Conservation (phyloP, 2,329 filamentous ascomycete genomes). For the Aureobasidium sp. region DNA sequence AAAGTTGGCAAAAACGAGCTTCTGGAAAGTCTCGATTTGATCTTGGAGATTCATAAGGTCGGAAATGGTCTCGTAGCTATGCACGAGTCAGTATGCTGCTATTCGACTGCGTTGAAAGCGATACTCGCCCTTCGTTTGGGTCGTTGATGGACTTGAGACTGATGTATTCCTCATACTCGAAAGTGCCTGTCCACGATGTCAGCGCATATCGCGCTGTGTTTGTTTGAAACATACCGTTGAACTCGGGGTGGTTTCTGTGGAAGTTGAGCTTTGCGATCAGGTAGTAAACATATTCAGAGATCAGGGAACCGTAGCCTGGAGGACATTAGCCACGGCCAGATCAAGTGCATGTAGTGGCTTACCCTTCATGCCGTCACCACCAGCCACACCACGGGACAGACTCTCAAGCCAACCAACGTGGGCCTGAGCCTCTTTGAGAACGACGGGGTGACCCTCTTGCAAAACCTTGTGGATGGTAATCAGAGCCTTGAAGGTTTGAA, state of each 20-base stretch:
- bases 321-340: constrained; percentile 16
- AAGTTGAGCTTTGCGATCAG: constrained; percentile 92
- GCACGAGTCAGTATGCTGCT: not conserved
- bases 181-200: constrained; percentile 60
- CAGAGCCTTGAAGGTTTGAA: constrained; percentile 97
- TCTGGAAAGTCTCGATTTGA: constrained; percentile 97
- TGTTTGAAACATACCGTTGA: constrained; percentile 51
- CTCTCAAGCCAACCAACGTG: constrained; percentile 90
- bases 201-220: not conserved
- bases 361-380: constrained; percentile 53
- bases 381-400: constrained; percentile 72
- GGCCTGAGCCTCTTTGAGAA: constrained; percentile 78
- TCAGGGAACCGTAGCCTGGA: constrained; percentile 74
- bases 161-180: constrained; percentile 98
- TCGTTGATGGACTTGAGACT: constrained; percentile 97
- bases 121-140: constrained; percentile 70
- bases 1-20: constrained; percentile 96
- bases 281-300: constrained; percentile 95
- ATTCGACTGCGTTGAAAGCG: not conserved
- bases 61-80: constrained; percentile 75
- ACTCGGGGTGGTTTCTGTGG: constrained; percentile 92
- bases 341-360: not conserved
- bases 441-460: constrained; percentile 88
- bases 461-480: constrained; percentile 97
- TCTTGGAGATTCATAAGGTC: constrained; percentile 96